These are phyloP conservation scores for Eimeria falciformis DNA, from an alignment of 169 alveolate species.

Conservation along the genomic window DNA sequence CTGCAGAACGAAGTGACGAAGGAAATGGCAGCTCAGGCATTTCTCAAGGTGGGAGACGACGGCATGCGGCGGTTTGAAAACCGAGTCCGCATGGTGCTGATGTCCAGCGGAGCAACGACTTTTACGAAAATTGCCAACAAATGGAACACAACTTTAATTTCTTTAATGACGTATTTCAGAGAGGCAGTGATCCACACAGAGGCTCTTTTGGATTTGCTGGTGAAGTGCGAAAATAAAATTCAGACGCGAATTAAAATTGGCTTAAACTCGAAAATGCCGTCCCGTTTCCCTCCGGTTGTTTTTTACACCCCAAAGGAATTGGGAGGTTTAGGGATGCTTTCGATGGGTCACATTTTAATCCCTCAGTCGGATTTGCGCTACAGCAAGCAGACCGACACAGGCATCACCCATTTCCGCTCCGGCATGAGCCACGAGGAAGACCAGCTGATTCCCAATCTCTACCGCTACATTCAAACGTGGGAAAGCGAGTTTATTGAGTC, in stretches of 20 bases:
- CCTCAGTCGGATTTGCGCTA: constrained; percentile 99
- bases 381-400: constrained; percentile 98
- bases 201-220: constrained; percentile 97
- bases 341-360: constrained; percentile 99
- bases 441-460: constrained; percentile 99
- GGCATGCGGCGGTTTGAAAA: constrained; percentile 97
- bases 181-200: constrained; percentile 99
- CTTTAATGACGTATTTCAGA: constrained; percentile 99
- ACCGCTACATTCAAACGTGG: constrained; percentile 98
- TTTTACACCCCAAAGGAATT: constrained; percentile 98
- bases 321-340: constrained; percentile 99
- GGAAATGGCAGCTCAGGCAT: constrained; percentile 98
- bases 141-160: constrained; percentile 99
- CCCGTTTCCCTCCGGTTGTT: constrained; percentile 99
- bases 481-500: constrained; percentile 99
- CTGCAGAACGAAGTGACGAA: constrained; percentile 98
- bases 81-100: constrained; percentile 97
- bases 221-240: constrained; percentile 91
- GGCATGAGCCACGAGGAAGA: constrained; percentile 99
- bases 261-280: constrained; percentile 99
- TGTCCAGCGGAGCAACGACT: constrained; percentile 99
- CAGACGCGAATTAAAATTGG: constrained; percentile 99
- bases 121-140: constrained; percentile 99
- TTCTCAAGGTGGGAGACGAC: constrained; percentile 98
- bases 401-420: constrained; percentile 99